Base-by-base conservation (phyloP, 768 basidiomycete genomes). In the Pulveroboletus sp. region DNA sequence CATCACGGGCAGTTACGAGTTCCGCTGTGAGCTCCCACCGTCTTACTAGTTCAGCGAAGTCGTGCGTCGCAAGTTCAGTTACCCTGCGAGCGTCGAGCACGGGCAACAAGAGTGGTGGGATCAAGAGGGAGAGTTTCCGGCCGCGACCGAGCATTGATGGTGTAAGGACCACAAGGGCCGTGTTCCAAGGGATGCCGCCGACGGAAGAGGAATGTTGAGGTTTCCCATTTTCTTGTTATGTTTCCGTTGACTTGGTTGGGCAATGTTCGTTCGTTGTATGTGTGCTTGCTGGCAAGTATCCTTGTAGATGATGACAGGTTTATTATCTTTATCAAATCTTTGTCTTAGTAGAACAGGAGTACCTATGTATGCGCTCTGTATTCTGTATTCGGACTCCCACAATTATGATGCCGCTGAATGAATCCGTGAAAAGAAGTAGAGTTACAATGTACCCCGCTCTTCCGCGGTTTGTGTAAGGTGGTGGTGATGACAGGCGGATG, bases 91-190 rank as follows among this genome's bases (percentile, higher is more conserved):
- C 56, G 7, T 37, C 42, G 19, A 55, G 52, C 36, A 23, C 49
- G 35, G 74, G 72, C 64, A 74, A 72, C 64, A 84, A 81, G 58
- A 75, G 76, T 25, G 67, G 75, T 34, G 69, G 81, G 43, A 78
- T 79, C 34, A 68, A 76, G 50, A 75, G 85, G 53, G 89, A 92
- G 70, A 92, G 89, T 66, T 93, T 92, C 67, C 87, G 81, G 62
- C 90, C 90, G 10, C 74, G 90, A 31, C 80, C 87, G 36, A 91
- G 89, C 57, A 67, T 82, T 17, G 89, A 90, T 55, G 72, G 68
- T 0, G 37, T 52, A 47, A 49, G 55, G 34, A 40, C 40, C 21
- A 39, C 40, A 2, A 50, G 53, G 6, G 12, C 36, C 4, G 34
- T 51, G 6, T 64, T 55, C 27, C 59, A 55, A 45, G 59, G 56